These are phyloP conservation scores for Claviceps fusiformis DNA, from an alignment of 2,329 filamentous ascomycete species.

Conservation along the genomic window DNA sequence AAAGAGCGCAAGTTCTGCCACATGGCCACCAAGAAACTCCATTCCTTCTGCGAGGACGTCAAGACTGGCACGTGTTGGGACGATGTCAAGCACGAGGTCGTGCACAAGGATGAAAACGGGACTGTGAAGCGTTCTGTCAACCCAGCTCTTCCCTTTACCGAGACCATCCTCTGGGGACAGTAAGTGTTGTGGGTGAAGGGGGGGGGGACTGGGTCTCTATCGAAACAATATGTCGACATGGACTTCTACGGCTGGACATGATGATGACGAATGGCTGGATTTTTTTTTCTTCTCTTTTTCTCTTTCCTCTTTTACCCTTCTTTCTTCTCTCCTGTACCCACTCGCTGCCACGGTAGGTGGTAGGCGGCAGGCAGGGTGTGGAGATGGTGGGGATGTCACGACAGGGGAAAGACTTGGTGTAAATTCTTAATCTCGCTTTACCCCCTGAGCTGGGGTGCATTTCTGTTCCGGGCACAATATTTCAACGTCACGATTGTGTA, in stretches of 20 bases:
- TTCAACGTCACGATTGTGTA: too few species aligned
- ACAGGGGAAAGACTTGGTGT: too few species aligned
- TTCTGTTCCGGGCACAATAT: too few species aligned
- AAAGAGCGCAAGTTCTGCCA: slow-evolving; percentile 9
- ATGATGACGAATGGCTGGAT: neutral
- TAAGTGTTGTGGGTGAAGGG: too few species aligned
- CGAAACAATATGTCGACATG: too few species aligned
- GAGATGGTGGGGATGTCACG: too few species aligned
- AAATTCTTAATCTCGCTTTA: too few species aligned
- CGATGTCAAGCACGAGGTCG: slow-evolving; percentile 5
- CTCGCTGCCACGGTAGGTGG: too few species aligned
- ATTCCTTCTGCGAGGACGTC: slow-evolving; percentile 6
- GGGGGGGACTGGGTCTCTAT: too few species aligned
- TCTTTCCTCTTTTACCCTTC: neutral
- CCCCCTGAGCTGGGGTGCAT: too few species aligned
- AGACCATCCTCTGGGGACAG: neutral
- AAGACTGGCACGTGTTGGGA: slow-evolving; percentile 8
- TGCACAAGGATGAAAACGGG: neutral
- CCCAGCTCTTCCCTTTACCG: neutral
- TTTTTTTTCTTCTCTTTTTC: neutral
- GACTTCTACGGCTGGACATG: too few species aligned
- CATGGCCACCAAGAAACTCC: slow-evolving; percentile 10
- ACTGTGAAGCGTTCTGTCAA: neutral
- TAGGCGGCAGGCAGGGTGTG: too few species aligned
- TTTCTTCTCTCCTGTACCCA: neutral